Evolutionary conservation across 352 stramenopile genomes (phyloP).

Genomic region (Globisporangium irregulare): DNA sequence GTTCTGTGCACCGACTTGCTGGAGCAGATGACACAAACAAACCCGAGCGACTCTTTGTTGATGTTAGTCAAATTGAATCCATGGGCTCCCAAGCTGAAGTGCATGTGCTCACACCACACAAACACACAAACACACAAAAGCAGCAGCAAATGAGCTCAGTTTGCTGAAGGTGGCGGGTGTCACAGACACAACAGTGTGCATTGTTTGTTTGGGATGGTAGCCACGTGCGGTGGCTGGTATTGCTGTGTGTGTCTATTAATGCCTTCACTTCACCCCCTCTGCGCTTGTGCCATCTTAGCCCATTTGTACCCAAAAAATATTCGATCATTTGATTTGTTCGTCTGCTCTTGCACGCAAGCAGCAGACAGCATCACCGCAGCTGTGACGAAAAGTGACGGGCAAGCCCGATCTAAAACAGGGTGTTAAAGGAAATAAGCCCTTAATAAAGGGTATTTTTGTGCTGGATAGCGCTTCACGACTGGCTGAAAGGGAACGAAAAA

Average conservation of each 20-base stretch:
- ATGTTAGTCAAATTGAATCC: neutral
- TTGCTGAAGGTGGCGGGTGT: neutral
- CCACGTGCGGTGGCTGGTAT: neutral
- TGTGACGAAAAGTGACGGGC: conserved; percentile 1
- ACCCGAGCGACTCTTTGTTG: neutral
- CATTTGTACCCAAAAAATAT: neutral
- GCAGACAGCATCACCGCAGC: neutral
- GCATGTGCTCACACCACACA: neutral
- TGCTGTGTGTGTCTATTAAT: neutral
- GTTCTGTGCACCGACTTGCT: neutral
- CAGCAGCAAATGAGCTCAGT: too few relatives aligned
- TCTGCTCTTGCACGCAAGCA: neutral
- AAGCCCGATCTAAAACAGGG: neutral
- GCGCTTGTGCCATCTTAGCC: neutral
- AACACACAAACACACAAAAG: too few relatives aligned
- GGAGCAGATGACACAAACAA: neutral
- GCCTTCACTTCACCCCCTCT: neutral
- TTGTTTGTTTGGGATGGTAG: neutral
- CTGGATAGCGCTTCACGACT: conserved; percentile 3
- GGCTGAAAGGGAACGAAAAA: conserved; percentile 6
- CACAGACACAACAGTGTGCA: neutral
- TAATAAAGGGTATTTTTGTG: neutral
- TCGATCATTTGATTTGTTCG: neutral
- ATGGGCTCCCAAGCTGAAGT: neutral
- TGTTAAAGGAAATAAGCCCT: neutral